Conservation (phyloP, 495 filamentous ascomycete species). For the Viridothelium virens region DNA sequence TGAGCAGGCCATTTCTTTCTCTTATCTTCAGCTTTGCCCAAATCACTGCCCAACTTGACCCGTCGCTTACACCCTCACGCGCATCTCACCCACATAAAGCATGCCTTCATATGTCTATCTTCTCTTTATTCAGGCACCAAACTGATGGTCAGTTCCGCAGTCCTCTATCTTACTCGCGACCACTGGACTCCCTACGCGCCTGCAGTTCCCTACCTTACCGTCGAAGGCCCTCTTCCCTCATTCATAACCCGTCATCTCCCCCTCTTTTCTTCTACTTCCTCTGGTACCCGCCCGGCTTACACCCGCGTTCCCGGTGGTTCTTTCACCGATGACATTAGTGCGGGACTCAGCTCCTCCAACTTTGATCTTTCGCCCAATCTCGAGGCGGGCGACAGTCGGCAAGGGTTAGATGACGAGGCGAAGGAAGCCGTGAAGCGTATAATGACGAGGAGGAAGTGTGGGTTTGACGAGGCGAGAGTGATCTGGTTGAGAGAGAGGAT, state of each 20-base stretch:
- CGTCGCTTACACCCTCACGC: neutral
- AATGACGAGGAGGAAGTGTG: slow-evolving; percentile 70
- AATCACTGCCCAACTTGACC: neutral
- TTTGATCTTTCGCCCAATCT: slow-evolving; percentile 80
- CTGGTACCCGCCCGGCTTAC: slow-evolving; percentile 41
- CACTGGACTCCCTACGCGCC: slow-evolving; percentile 56
- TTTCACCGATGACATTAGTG: slow-evolving; percentile 75
- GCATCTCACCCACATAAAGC: slow-evolving; percentile 5
- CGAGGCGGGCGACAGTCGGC: slow-evolving; percentile 62
- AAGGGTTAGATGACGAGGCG: slow-evolving; percentile 67
- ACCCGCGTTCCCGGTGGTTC: slow-evolving; percentile 55
- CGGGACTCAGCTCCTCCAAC: slow-evolving; percentile 68
- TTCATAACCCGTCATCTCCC: slow-evolving; percentile 31
- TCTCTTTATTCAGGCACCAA: slow-evolving; percentile 13
- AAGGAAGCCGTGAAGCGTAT: slow-evolving; percentile 77
- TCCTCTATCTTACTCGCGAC: slow-evolving; percentile 69
- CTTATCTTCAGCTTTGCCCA: neutral
- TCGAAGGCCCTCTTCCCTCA: slow-evolving; percentile 51
- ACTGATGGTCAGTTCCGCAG: slow-evolving; percentile 31
- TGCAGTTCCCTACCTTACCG: slow-evolving; percentile 43
- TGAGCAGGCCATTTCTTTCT: neutral
- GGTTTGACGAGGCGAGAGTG: slow-evolving; percentile 85
- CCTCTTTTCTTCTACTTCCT: neutral
- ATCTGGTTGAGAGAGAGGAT: slow-evolving; percentile 79
- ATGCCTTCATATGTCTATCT: neutral